Base-by-base conservation (phyloP, 1,284 basidiomycete species). In the Tylopilus sp. region DNA sequence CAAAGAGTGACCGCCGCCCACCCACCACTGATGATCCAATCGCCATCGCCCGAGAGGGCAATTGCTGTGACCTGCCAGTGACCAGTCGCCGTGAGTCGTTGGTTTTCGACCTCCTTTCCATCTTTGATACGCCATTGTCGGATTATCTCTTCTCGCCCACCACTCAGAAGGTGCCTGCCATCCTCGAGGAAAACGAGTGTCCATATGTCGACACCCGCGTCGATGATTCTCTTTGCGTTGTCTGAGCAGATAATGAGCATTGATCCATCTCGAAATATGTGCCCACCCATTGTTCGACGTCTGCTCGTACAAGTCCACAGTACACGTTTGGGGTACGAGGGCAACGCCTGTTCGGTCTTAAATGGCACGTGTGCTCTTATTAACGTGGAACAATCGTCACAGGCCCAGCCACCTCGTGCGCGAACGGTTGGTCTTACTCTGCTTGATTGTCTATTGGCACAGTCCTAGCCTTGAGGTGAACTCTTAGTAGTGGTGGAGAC, bases 101-200 rank as follows among this genome's bases (percentile, higher is more conserved):
- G 48, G 20, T 36, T 28, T 46, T 45, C 33, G 4, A 37, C 26
- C 10, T 45, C 42, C 33, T 3, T 37, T 22, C 42, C 42, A 19
- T 50, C 49, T 8, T 36, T 35, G 33, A 50, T 7, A 7, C 26
- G 26, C 49, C 49, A 50, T 28, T 50, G 49, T 11, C 49, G 33
- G 36, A 51, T 51, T 5, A 25, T 11, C 17, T 26, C 35, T 7
- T 32, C 43, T n/a, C 22, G 22, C 10, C 49, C 43, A 26, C 43
- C 49, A n/a, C 43, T 51, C 24, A 51, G 43, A 26, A 51, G 9
- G 15, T 51, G 43, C n/a, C 11, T 46, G 7, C 49, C 43, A 26
- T 51, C 43, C 14, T 51, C 43, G 28, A 51, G 14, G 24, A 51
- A 51, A 14, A 33, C 14, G 28, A 51, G 28, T 9, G 26, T 5